Evolutionary conservation across 2,329 filamentous ascomycete species (phyloP).

Genomic region (Sordariomycetes sp.): DNA sequence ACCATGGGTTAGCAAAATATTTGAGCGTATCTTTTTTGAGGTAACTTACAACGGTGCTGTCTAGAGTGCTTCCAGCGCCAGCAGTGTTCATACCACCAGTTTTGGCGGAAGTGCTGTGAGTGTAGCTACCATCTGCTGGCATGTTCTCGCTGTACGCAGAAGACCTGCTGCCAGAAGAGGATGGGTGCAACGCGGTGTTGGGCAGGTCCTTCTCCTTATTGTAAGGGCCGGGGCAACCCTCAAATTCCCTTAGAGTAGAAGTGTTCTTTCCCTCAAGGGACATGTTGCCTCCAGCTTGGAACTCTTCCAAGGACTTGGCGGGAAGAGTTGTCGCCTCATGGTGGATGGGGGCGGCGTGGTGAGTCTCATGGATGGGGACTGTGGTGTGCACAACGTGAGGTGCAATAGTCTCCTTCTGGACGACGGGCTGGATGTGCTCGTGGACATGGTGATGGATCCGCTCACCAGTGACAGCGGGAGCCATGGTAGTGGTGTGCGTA

Average conservation of each 20-base stretch:
- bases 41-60: too few species aligned
- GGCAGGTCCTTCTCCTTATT: slow-evolving; percentile 2
- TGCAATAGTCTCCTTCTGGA: slow-evolving; percentile 61
- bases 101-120: not conserved
- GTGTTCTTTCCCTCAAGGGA: slow-evolving; percentile 42
- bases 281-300: slow-evolving; percentile 38
- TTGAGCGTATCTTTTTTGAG: too few species aligned
- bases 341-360: slow-evolving; percentile 57
- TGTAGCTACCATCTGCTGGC: too few species aligned
- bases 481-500: slow-evolving; percentile 14
- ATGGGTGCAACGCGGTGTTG: not conserved
- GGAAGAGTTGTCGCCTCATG: slow-evolving; percentile 57
- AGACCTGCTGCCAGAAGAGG: not conserved
- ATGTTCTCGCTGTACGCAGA: not conserved
- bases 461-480: slow-evolving; percentile 17
- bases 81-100: too few species aligned
- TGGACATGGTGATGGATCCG: slow-evolving; percentile 40
- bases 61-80: too few species aligned
- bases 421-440: slow-evolving; percentile 61
- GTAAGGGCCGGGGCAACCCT: slow-evolving; percentile 41
- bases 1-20: too few species aligned
- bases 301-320: slow-evolving; percentile 55
- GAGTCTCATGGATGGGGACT: slow-evolving; percentile 62
- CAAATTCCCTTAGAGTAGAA: slow-evolving; percentile 46
- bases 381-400: slow-evolving; percentile 63